Evolutionary conservation across 495 filamentous ascomycete species (phyloP), one percentile per base, ranked within the genome.

Genomic region (Aspergillus indologenus): DNA sequence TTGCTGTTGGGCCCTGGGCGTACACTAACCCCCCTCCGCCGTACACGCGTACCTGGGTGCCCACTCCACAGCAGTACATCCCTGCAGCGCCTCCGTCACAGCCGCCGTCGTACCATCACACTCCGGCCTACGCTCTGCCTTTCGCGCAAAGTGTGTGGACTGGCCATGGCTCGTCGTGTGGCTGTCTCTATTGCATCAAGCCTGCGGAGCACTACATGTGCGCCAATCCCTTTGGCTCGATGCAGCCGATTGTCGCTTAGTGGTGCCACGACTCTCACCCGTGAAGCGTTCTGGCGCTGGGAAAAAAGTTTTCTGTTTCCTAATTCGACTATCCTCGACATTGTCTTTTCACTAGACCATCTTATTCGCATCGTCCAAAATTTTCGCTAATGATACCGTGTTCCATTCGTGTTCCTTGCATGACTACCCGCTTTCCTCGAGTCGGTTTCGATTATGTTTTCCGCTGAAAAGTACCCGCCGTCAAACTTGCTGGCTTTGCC

Each of bases 171-270:
- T 79, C 81, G 26, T 89, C 86, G 19, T 94, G 89, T 68, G 80
- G 77, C 58, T 94, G 90, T 69, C 68, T 75, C 49, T 82, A 84
- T 54, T 93, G 90, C 71, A 72, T 76, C 11, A 86, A 83, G 59
- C 82, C 86, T 57, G 69, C 85, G 26, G 81, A 84, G 40, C 72
- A 82, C 18, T 90, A 91, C 67, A 84, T 91, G 65, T 82, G 82
- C 67, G 75, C 79, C 49, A 80, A 79, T 50, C 75, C 76, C 47
- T 90, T 77, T 58, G 71, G 85, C 62, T 71, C 85, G 19, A 68
- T 81, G 64, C 88, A 89, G 71, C 77, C 89, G 29, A 71, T 80
- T 60, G 54, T 78, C 56, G 71, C 79, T 60, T 40, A 40, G 9
- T 3, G 66, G 62, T 74, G 63, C 64, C 67, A 43, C 45, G 34